Evolutionary conservation across 1,139 yeast species (phyloP).

Genomic region (Spathaspora sp.): DNA sequence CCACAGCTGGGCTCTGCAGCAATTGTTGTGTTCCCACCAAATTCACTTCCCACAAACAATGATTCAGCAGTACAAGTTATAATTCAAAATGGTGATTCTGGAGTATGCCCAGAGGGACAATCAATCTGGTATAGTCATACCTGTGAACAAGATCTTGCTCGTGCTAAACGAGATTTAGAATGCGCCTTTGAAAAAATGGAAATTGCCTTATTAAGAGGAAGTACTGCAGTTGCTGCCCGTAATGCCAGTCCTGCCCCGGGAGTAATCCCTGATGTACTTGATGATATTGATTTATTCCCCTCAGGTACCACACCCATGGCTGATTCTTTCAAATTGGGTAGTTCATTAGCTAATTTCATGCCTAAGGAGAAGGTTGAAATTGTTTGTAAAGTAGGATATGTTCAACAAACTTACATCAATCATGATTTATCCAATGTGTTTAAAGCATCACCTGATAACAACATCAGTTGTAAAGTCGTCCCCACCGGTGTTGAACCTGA

Average conservation of each 20-base stretch:
- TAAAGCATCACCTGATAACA: slow-evolving; percentile 31
- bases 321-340: slow-evolving; percentile 82
- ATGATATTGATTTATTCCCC: slow-evolving; percentile 50
- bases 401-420: slow-evolving; percentile 62
- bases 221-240: slow-evolving; percentile 17
- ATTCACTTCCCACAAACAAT: slow-evolving; percentile 68
- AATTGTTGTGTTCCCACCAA: slow-evolving; percentile 91
- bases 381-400: slow-evolving; percentile 74
- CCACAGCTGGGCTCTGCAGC: slow-evolving; percentile 76
- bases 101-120: slow-evolving; percentile 86
- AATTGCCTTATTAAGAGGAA: slow-evolving; percentile 74
- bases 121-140: slow-evolving; percentile 89
- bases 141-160: slow-evolving; percentile 59
- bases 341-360: slow-evolving; percentile 71
- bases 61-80: slow-evolving; percentile 77
- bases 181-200: slow-evolving; percentile 81
- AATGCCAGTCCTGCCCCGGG: slow-evolving; percentile 28
- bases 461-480: slow-evolving; percentile 31
- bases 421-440: slow-evolving; percentile 43
- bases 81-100: slow-evolving; percentile 86
- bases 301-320: slow-evolving; percentile 51
- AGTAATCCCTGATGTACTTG: slow-evolving; percentile 34
- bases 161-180: slow-evolving; percentile 77
- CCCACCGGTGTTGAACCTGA: slow-evolving; percentile 23
- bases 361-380: slow-evolving; percentile 79